Evolutionary conservation across 345 rosid genomes (phyloP).

Genomic region (Eucalyptus regnans): DNA sequence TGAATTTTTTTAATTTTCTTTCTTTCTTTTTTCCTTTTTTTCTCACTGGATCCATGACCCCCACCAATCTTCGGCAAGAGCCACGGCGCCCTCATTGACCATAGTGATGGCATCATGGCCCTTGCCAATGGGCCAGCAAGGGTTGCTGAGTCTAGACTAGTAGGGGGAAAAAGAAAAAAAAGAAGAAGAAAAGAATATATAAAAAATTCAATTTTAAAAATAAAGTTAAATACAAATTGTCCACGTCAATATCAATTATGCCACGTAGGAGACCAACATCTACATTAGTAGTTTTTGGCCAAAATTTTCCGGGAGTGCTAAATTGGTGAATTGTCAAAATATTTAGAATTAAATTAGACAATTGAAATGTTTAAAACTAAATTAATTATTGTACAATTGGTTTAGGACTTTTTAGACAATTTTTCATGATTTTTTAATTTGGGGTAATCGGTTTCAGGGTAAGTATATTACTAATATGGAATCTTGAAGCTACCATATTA

Average conservation of each 20-base stretch:
- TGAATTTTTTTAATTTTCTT: too few species aligned
- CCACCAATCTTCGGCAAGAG: background rate
- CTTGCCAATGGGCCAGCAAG: too few species aligned
- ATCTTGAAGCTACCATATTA: too few species aligned
- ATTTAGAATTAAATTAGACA: too few species aligned
- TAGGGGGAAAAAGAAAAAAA: fast-evolving
- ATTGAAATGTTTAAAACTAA: too few species aligned
- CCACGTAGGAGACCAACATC: fast-evolving
- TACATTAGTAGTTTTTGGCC: fast-evolving
- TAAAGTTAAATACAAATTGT: too few species aligned
- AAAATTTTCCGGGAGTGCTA: too few species aligned
- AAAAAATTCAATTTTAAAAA: too few species aligned
- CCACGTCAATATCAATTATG: fast-evolving
- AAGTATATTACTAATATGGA: fast-evolving
- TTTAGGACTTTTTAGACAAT: background rate
- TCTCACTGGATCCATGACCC: too few species aligned
- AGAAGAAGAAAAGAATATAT: fast-evolving
- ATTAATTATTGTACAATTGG: fast-evolving
- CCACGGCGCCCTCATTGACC: fast-evolving
- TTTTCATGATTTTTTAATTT: too few species aligned
- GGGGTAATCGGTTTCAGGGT: fast-evolving
- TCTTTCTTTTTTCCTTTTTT: too few species aligned
- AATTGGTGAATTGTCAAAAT: too few species aligned
- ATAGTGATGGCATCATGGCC: background rate
- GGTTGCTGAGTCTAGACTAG: background rate